phyloP scores from a whole-genome alignment of 73 alveolate species.

The Loxodes magnus region DNA sequence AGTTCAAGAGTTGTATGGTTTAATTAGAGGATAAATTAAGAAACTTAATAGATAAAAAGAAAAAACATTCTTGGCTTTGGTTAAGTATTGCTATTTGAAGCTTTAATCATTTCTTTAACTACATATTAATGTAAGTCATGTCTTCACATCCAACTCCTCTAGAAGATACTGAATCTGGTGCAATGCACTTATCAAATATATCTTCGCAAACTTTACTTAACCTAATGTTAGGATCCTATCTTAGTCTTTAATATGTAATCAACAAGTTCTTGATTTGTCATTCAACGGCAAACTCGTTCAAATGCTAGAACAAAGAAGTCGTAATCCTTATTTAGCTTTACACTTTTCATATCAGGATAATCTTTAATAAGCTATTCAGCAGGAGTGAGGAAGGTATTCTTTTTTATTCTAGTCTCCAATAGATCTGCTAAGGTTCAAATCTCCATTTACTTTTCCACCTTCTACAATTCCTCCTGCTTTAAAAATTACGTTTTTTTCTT shows the following conservation, averaged over 20 bases:
- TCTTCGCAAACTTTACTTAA: constrained; percentile 28
- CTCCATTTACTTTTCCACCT: constrained; percentile 40
- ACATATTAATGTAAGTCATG: constrained; percentile 58
- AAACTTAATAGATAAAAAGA: too few relatives aligned
- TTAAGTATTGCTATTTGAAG: too few relatives aligned
- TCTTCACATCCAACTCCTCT: constrained; percentile 63
- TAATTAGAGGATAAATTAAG: too few relatives aligned
- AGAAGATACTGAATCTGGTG: constrained; percentile 25
- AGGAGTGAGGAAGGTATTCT: constrained; percentile 14
- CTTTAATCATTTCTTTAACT: too few relatives aligned
- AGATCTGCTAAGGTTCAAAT: constrained; percentile 32
- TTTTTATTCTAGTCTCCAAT: constrained; percentile 34
- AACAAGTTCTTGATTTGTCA: constrained; percentile 43
- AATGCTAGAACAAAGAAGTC: constrained; percentile 59
- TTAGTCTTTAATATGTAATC: constrained; percentile 20
- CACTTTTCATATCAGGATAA: constrained; percentile 20
- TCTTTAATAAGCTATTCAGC: constrained; percentile 28
- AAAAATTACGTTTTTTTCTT: constrained; percentile 23
- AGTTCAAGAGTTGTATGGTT: too few relatives aligned
- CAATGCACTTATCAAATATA: constrained; percentile 25
- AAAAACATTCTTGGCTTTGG: too few relatives aligned
- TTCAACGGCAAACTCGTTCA: constrained; percentile 73
- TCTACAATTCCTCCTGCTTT: constrained; percentile 33
- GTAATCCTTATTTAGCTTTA: constrained; percentile 16
- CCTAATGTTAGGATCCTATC: not conserved